Evolutionary conservation across 768 basidiomycete genomes (phyloP), one percentile per base, ranked within the genome.

Genomic region (Crepidotus variabilis): DNA sequence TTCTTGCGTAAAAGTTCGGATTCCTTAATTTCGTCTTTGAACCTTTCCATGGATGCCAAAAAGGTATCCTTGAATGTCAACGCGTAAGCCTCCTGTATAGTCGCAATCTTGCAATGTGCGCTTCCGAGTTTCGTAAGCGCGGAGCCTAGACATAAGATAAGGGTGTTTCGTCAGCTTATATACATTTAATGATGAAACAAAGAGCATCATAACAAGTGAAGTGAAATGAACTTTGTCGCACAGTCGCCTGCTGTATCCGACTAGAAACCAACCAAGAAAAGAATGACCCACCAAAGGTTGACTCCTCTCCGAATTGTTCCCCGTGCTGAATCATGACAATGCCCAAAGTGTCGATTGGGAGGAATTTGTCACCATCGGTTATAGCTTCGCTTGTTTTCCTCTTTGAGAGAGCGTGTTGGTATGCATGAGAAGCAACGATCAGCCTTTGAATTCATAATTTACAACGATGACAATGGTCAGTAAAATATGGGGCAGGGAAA

Each of bases 321-420:
- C 92, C 92, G 64, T 92, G 89, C 22, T 80, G 76, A 55, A 92
- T 87, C 92, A 94, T 93, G 47, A 92, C 88, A 53, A 92, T 78
- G 1, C 93, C 93, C 9, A 96, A 75, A 24, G 84, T 82, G 61
- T 94, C 92, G 24, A 92, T 75, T 0, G 88, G 82, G 10, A 92
- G 71, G 34, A 90, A 76, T 67, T 94, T 92, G 58, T 88, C 88
- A 0, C 75, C 72, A 55, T 85, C 83, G 14, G 83, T 83, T 2
- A 84, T 71, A 1, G 78, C 81, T 22, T 80, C 80, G n/a, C 78
- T 83, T 20, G 84, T 76, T 65, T 87, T 88, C 73, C 86, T 90
- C 77, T 92, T 92, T 11, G 84, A 79, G n/a, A 94, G 68, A 14
- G 76, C 75, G 61, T 80, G 77, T 53, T 90, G 83, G 64, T 89